phyloP scores from a whole-genome alignment of 2,329 filamentous ascomycete genomes.

The Diplodia mutila region DNA sequence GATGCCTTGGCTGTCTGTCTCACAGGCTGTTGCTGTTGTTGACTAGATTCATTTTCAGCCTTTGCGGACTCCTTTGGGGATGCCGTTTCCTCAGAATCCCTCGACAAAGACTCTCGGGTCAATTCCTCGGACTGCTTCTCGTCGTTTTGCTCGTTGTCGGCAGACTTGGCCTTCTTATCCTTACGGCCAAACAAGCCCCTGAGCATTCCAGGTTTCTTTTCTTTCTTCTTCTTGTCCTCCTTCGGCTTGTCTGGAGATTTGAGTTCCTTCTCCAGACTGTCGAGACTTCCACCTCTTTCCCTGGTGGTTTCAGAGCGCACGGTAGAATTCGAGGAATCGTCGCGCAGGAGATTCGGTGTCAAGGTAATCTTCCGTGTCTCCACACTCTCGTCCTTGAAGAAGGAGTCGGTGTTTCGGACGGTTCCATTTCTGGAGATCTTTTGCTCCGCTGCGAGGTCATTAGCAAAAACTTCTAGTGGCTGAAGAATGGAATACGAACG shows the following conservation, averaged over 20 bases:
- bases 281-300: conserved; percentile 68
- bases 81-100: conserved; percentile 22
- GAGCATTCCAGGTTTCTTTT: conserved; percentile 72
- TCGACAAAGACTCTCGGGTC: conserved; percentile 38
- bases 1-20: conserved; percentile 41
- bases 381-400: conserved; percentile 93
- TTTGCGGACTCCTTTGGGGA: conserved; percentile 29
- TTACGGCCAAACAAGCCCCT: conserved; percentile 71
- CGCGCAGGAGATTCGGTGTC: conserved; percentile 87
- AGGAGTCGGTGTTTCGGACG: conserved; percentile 89
- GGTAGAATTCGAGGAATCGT: conserved; percentile 62
- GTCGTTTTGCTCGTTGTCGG: conserved; percentile 45
- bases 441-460: conserved; percentile 34
- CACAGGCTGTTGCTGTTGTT: conserved; percentile 31
- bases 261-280: conserved; percentile 72
- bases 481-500: background rate
- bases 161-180: conserved; percentile 61
- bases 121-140: conserved; percentile 50
- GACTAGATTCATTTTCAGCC: conserved; percentile 33
- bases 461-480: background rate
- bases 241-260: conserved; percentile 64
- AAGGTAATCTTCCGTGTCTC: conserved; percentile 98
- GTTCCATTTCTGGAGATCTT: conserved; percentile 75
- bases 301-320: conserved; percentile 38
- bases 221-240: conserved; percentile 75